Evolutionary conservation across 352 stramenopile species (phyloP).

Genomic region (Phytophthora palmivora): DNA sequence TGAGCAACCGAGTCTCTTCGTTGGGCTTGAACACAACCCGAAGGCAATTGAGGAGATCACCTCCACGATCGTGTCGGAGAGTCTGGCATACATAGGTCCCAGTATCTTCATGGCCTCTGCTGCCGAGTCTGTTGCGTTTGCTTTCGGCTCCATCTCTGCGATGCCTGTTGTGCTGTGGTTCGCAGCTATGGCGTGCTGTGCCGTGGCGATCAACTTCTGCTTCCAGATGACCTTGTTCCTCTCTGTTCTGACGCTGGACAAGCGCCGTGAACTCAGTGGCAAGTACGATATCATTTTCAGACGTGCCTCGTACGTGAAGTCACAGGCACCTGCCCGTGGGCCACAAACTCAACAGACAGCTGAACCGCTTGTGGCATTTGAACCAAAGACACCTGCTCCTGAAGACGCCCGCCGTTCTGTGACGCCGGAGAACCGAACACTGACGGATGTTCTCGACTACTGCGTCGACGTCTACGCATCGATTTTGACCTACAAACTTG

Average conservation of each 20-base stretch:
- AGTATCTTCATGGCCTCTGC: slow-evolving; percentile 74
- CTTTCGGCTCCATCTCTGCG: slow-evolving; percentile 62
- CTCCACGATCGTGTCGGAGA: slow-evolving; percentile 45
- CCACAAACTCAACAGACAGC: slow-evolving; percentile 30
- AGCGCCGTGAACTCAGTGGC: slow-evolving; percentile 61
- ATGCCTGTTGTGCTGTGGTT: slow-evolving; percentile 80
- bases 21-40: slow-evolving; percentile 46
- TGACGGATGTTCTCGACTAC: slow-evolving; percentile 45
- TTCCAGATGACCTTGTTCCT: slow-evolving; percentile 73
- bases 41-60: slow-evolving; percentile 53
- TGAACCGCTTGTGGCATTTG: slow-evolving; percentile 30
- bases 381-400: slow-evolving; percentile 41
- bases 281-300: slow-evolving; percentile 65
- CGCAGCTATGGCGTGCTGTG: slow-evolving; percentile 61
- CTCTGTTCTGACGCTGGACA: slow-evolving; percentile 67
- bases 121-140: slow-evolving; percentile 60
- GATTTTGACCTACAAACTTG: slow-evolving; percentile 51
- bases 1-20: slow-evolving; percentile 48
- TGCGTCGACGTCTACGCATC: slow-evolving; percentile 57
- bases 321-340: slow-evolving; percentile 13
- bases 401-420: slow-evolving; percentile 22
- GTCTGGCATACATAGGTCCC: slow-evolving; percentile 58
- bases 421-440: slow-evolving; percentile 19
- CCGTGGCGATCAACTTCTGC: slow-evolving; percentile 67
- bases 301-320: slow-evolving; percentile 22